Conservation (phyloP, 2,329 filamentous ascomycete species). For the Pestalotiopsis sp. region DNA sequence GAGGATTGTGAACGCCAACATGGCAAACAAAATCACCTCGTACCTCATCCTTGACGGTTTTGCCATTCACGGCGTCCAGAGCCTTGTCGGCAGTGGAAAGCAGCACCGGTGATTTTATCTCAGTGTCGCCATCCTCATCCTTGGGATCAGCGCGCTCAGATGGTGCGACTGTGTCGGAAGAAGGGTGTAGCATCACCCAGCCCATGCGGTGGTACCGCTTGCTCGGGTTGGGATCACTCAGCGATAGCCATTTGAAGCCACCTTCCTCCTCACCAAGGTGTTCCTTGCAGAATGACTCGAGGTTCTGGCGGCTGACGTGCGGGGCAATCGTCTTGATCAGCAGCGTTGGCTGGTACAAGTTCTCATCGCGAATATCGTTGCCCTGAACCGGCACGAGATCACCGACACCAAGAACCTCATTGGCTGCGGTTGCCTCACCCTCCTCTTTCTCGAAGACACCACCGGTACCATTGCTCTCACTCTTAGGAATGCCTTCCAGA, state of each 20-base stretch:
- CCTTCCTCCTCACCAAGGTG: constrained; percentile 89
- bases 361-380: constrained; percentile 87
- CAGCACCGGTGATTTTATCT: constrained; percentile 51
- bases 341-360: constrained; percentile 84
- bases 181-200: constrained; percentile 94
- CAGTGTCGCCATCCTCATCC: constrained; percentile 65
- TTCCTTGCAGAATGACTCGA: constrained; percentile 93
- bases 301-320: constrained; percentile 89
- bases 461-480: constrained; percentile 83
- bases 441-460: constrained; percentile 92
- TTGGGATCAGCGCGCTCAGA: constrained; percentile 75
- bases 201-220: constrained; percentile 98
- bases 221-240: constrained; percentile 94
- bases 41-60: constrained; percentile 92
- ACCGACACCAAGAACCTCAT: constrained; percentile 89
- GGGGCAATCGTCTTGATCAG: constrained; percentile 98
- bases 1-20: constrained; percentile 92
- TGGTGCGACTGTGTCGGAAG: constrained; percentile 65
- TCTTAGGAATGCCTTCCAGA: constrained; percentile 91
- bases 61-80: constrained; percentile 92
- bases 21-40: constrained; percentile 97
- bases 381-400: constrained; percentile 84
- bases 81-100: constrained; percentile 78
- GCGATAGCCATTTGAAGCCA: constrained; percentile 92
- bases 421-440: constrained; percentile 87